Evolutionary conservation across 1,284 basidiomycete genomes (phyloP), one percentile per base, ranked within the genome.

Genomic region (Jaminaea rosea): DNA sequence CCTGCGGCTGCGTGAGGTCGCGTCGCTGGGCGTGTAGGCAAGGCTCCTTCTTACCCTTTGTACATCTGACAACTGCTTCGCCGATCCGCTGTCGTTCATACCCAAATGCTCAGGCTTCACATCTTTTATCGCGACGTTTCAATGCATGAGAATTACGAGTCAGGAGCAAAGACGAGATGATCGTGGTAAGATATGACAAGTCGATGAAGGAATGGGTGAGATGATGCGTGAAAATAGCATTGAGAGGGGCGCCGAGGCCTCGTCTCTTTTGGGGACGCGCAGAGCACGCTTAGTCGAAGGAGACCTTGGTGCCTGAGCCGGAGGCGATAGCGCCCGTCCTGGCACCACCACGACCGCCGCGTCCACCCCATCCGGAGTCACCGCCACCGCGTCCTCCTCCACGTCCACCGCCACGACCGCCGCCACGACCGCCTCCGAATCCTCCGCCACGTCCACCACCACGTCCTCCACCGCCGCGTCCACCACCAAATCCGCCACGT

Each of bases 311-410:
- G 39, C 50, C 49, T 15, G 44, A 7, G 9, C 24, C 11, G 26
- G 23, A 21, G 28, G 36, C 36, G 37, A 48, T 32, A 36, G 24
- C 49, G 19, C 52, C 49, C 39, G 47, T 23, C 28, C 50, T 31
- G 36, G 49, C 39, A 26, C 46, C 44, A 51, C 36, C 37, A 41
- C 23, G 26, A 31, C 49, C 52, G n/a, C 47, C 51, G 42, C 50
- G 19, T 10, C 50, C 52, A 17, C 8, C 13, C 29, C 55, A 34
- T n/a, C 49, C 45, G 28, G 24, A 24, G 26, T 24, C 42, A 34
- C 50, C 47, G 49, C 47, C 49, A 34, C 41, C 7, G 26, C 42
- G 44, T 24, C 44, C 44, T 19, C 50, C 50, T 27, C 52, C 46
- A 32, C 26, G 7, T 3, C 53, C 53, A 27, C 46, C 19, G 26